Evolutionary conservation across 352 stramenopile genomes (phyloP).

Genomic region (Blastocystis sp.): DNA sequence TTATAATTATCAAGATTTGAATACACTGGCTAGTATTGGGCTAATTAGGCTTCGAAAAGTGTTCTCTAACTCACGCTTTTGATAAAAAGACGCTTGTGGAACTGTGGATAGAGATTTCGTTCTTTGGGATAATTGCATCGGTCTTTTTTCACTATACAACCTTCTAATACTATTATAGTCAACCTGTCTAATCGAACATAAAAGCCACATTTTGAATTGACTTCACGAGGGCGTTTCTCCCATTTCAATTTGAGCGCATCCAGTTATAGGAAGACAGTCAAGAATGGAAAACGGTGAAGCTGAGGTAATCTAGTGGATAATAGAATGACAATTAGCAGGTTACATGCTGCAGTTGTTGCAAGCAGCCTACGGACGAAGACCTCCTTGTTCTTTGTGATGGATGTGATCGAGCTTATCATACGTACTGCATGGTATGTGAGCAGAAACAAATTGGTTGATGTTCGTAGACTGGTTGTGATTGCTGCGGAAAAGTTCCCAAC

Average conservation of each 20-base stretch:
- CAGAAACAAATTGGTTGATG: neutral
- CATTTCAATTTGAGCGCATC: neutral
- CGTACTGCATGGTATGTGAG: conserved; percentile 53
- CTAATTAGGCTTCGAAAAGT: no score
- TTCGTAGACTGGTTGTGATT: conserved; percentile 58
- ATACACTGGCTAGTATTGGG: no score
- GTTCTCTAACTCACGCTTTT: no score
- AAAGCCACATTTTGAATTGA: neutral
- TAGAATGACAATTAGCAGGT: neutral
- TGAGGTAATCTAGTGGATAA: neutral
- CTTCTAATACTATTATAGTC: no score
- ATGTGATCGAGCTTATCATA: conserved; percentile 61
- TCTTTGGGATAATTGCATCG: no score
- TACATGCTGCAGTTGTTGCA: conserved; percentile 27
- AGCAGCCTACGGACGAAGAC: conserved; percentile 38
- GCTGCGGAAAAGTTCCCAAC: conserved; percentile 53
- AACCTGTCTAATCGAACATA: neutral
- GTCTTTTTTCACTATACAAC: no score
- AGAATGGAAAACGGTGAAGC: conserved; percentile 34
- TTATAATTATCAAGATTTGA: conserved; percentile 18
- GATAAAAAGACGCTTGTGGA: no score
- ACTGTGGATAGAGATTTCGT: no score
- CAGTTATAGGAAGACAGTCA: neutral
- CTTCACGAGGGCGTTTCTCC: conserved; percentile 17
- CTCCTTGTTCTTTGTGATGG: conserved; percentile 55